phyloP scores from a whole-genome alignment of 2,329 filamentous ascomycete species.

The Chalaropsis thielavioides region DNA sequence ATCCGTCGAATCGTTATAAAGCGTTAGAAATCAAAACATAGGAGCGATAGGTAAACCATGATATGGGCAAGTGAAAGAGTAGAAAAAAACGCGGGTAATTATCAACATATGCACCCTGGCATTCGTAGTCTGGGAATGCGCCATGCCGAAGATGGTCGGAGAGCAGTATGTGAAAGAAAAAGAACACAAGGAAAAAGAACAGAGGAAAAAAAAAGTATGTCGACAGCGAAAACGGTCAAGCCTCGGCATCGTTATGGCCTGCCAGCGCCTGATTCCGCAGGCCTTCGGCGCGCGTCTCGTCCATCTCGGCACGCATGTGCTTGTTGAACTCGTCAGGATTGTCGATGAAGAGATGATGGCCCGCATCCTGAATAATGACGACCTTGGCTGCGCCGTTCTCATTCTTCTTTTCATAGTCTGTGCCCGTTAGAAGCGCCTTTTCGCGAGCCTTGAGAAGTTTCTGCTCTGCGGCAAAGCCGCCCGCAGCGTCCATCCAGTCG shows the following conservation, averaged over 20 bases:
- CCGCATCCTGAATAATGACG: slow-evolving; percentile 51
- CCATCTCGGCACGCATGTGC: slow-evolving; percentile 38
- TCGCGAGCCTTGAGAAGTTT: slow-evolving; percentile 56
- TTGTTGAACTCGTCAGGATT: slow-evolving; percentile 45
- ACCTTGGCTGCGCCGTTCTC: slow-evolving; percentile 79
- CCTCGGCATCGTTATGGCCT: not conserved
- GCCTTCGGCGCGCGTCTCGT: slow-evolving; percentile 30
- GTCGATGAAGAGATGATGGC: slow-evolving; percentile 46
- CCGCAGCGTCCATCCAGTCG: slow-evolving; percentile 96
- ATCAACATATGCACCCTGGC: not conserved
- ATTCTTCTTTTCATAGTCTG: slow-evolving; percentile 48
- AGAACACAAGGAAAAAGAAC: too few relatives aligned
- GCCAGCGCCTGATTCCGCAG: slow-evolving; percentile 14
- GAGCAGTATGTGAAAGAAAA: not conserved
- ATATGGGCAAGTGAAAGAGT: not conserved
- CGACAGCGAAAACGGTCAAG: not conserved
- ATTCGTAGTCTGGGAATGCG: not conserved
- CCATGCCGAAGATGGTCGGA: not conserved
- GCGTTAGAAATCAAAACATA: not conserved
- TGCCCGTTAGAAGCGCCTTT: slow-evolving; percentile 45
- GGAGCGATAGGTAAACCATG: not conserved
- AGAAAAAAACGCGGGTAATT: not conserved
- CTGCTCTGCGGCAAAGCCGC: slow-evolving; percentile 65
- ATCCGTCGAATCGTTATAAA: not conserved
- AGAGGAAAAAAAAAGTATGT: not conserved